Evolutionary conservation across 1,284 basidiomycete species (phyloP), one percentile per base, ranked within the genome.

Genomic region (Neonothopanus nambi): DNA sequence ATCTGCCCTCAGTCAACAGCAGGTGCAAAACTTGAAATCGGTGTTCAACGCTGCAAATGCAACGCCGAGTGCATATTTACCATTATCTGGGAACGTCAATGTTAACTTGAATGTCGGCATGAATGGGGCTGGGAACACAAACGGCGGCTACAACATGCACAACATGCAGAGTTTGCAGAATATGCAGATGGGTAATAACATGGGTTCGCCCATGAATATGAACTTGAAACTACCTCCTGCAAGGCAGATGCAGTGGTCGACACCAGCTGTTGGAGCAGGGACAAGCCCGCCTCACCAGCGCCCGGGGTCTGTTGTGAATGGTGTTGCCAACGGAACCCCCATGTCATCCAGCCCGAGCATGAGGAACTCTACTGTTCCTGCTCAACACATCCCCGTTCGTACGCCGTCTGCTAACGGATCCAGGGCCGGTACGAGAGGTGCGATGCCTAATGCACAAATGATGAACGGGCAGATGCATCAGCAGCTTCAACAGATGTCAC

Each of bases 391-490:
- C 15, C 51, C 55, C 23, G 30, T 44, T 7, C 51, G 55, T 24
- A 50, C 55, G 7, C 48, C 55, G 15, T 57, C 55, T 15, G 46
- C 51, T 8, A 56, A 56, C 33, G 55, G 55, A 18, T 11, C 68
- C 64, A 33, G 56, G 45, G 37, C 28, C 17, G 52, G 52, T 7
- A 30, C 48, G 20, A 30, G 49, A 35, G 8, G 30, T 43, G 5
- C 41, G 17, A 42, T 42, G 39, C 48, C n/a, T 15, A 30, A 35
- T 17, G 9, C 30, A 9, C 33, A 24, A 9, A 28, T 37, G 5
- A 26, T 45, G 24, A 48, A 48, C 20, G 46, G 44, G 11, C 46
- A 48, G 17, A 23, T 43, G 24, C 37, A 47, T 18, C 52, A 54
- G 38, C 51, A 45, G 37, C 24, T 47, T 20, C 45, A 48, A 6